These are phyloP conservation scores for Pseudoneurospora amorphoporcata DNA, from an alignment of 495 filamentous ascomycete species.

Conservation along the genomic window DNA sequence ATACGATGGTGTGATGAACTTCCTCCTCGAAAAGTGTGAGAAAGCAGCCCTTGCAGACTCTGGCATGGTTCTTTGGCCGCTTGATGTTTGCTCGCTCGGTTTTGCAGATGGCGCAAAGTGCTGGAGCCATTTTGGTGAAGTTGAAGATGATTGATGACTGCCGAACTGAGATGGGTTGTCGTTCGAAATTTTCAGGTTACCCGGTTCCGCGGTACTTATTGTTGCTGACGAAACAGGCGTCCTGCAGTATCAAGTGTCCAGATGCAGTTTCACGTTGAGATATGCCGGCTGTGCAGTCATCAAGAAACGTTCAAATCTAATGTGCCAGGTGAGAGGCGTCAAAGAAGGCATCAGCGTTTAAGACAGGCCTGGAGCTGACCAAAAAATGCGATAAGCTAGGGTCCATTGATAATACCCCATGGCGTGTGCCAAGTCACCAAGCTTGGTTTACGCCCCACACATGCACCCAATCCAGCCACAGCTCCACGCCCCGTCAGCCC, in stretches of 20 bases:
- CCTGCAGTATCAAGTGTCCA: neutral
- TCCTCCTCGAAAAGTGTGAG: slow-evolving; percentile 80
- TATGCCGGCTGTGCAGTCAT: neutral
- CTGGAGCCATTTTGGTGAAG: slow-evolving; percentile 33
- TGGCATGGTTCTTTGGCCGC: slow-evolving; percentile 84
- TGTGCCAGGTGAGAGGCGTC: neutral
- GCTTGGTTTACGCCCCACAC: neutral
- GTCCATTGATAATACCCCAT: neutral
- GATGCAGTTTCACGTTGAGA: neutral
- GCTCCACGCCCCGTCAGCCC: neutral
- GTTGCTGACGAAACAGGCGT: neutral
- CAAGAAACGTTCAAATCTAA: neutral
- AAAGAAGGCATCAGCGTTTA: neutral
- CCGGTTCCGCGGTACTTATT: neutral
- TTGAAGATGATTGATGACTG: neutral
- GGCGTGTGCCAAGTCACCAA: neutral
- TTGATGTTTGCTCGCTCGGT: slow-evolving; percentile 74
- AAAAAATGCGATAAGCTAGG: neutral
- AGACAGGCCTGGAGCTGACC: neutral
- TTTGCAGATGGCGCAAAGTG: slow-evolving; percentile 64
- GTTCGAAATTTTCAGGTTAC: neutral
- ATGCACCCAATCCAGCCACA: neutral
- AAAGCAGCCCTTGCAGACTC: slow-evolving; percentile 86
- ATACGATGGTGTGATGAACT: slow-evolving; percentile 82
- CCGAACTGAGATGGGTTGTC: neutral